phyloP scores from a whole-genome alignment of 139 green algal species.

The Chlamydomonas sp. region DNA sequence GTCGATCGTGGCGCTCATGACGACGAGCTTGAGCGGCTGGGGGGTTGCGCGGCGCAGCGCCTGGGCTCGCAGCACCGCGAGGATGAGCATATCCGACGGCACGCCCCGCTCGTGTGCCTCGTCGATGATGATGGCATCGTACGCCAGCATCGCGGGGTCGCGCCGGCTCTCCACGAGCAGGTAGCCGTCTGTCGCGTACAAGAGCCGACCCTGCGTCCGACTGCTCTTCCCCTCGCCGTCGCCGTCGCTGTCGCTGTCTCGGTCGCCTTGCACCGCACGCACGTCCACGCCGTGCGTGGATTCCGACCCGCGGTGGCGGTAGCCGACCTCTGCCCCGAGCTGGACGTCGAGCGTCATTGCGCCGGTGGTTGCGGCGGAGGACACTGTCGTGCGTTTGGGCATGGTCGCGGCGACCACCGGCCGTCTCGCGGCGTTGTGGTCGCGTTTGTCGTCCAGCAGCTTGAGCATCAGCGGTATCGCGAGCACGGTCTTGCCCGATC shows the following conservation, averaged over 20 bases:
- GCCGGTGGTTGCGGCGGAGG: background rate
- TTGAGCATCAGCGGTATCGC: background rate
- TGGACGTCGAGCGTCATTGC: background rate
- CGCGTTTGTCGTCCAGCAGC: background rate
- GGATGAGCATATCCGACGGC: background rate
- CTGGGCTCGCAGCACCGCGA: background rate
- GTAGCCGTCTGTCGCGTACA: constrained; percentile 25
- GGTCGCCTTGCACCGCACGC: no score
- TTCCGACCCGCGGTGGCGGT: constrained; percentile 11
- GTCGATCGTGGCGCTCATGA: constrained; percentile 13
- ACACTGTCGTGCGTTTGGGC: background rate
- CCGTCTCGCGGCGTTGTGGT: no score
- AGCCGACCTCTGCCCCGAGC: constrained; percentile 16
- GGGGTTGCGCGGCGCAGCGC: background rate
- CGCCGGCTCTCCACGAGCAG: constrained; percentile 1
- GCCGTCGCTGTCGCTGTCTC: no score
- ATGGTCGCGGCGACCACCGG: background rate
- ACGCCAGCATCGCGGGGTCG: constrained; percentile 1
- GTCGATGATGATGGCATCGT: constrained; percentile 19
- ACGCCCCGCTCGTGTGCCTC: constrained; percentile 26
- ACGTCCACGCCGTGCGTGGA: background rate
- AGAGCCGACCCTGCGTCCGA: background rate
- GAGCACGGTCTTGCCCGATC: constrained; percentile 18
- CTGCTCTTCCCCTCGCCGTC: background rate
- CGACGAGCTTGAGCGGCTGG: background rate